Conservation (phyloP, 768 basidiomycete species). For the Mycena haematopus region DNA sequence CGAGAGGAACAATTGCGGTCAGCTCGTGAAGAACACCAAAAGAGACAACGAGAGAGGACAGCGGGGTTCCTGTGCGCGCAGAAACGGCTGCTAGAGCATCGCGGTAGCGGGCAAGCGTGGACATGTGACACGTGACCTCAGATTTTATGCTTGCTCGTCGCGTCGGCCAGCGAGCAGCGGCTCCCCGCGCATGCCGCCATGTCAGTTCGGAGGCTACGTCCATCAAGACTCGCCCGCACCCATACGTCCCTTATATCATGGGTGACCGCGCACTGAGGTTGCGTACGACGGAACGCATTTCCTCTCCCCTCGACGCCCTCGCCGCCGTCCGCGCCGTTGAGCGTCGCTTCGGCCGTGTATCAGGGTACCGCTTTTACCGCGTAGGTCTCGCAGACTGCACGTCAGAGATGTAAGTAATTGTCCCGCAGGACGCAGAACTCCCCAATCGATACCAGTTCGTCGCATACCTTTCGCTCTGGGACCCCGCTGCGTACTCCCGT, state of each 20-base stretch:
- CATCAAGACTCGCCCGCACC: background rate
- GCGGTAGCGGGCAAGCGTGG: conserved; percentile 54
- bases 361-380: conserved; percentile 13
- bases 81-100: conserved; percentile 66
- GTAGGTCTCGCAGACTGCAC: background rate
- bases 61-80: conserved; percentile 71
- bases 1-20: conserved; percentile 79
- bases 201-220: background rate
- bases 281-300: conserved; percentile 47
- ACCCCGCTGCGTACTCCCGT: conserved; percentile 18
- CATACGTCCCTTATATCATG: conserved; percentile 11
- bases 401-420: conserved; percentile 1
- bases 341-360: conserved; percentile 32
- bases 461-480: conserved; percentile 11
- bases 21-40: conserved; percentile 88
- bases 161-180: conserved; percentile 15
- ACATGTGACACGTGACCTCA: conserved; percentile 17
- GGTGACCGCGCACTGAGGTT: conserved; percentile 43
- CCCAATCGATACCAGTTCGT: conserved; percentile 1
- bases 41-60: conserved; percentile 78
- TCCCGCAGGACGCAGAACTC: conserved; percentile 7
- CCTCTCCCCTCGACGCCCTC: conserved; percentile 56
- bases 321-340: conserved; percentile 62
- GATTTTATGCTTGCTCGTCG: conserved; percentile 13
- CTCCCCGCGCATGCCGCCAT: conserved; percentile 1